phyloP scores from a whole-genome alignment of 768 basidiomycete species.

The Leucosporidium scottii region DNA sequence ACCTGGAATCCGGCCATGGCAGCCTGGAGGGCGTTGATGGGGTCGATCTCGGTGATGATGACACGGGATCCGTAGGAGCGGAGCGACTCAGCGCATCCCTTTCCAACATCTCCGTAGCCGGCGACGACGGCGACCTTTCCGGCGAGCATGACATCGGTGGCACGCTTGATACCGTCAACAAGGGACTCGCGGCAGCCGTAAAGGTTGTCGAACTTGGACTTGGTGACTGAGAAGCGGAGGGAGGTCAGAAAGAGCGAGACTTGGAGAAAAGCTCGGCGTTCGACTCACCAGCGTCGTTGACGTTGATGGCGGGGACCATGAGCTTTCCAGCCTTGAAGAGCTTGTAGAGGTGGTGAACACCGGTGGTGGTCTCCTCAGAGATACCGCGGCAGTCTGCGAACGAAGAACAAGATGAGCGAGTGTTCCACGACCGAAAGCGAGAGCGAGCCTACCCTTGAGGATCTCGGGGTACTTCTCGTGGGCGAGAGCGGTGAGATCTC shows the following conservation, averaged over 20 bases:
- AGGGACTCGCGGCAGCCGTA: constrained; percentile 99
- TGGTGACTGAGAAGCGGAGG: constrained; percentile 82
- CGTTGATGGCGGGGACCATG: constrained; percentile 98
- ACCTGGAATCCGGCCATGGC: constrained; percentile 99
- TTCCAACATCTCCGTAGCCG: constrained; percentile 98
- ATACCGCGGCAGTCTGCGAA: constrained; percentile 73
- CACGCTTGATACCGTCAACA: constrained; percentile 99
- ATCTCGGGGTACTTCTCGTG: constrained; percentile 95
- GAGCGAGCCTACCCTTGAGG: constrained; percentile 53
- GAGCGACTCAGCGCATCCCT: constrained; percentile 96
- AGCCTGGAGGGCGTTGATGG: constrained; percentile 99
- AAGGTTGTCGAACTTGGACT: constrained; percentile 95
- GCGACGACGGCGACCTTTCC: constrained; percentile 99
- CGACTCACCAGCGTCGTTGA: constrained; percentile 51
- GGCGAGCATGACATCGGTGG: constrained; percentile 99
- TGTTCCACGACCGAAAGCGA: constrained; percentile 8
- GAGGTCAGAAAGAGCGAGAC: neutral
- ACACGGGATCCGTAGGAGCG: constrained; percentile 96
- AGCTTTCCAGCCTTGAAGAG: constrained; percentile 90
- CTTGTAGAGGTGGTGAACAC: constrained; percentile 99
- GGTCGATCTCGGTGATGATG: constrained; percentile 94
- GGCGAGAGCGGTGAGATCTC: constrained; percentile 87
- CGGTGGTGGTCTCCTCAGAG: constrained; percentile 99
- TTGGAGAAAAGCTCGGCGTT: too few relatives aligned
- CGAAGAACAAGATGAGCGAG: neutral